Base-by-base conservation (phyloP, 1,284 basidiomycete genomes). In the Hortiboletus rubellus region DNA sequence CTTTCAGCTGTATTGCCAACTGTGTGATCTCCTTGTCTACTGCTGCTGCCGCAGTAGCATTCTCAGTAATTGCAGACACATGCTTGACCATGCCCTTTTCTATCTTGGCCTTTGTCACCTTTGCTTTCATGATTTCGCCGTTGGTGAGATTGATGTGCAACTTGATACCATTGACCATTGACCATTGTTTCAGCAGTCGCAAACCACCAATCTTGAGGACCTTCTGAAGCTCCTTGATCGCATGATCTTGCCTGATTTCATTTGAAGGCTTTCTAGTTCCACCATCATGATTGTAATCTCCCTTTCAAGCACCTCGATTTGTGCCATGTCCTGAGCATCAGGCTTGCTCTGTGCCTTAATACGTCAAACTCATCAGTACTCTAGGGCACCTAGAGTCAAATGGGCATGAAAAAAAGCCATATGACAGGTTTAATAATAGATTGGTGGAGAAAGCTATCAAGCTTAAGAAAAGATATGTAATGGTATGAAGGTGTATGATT, bases 121-220 rank as follows among this genome's bases (percentile, higher is more conserved):
- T 96, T 1, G 93, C 93, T 74, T 95, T 98, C 51, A 94, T 96
- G 67, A 96, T 92, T 64, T 93, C 89, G 55, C 97, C 94, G 69
- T 87, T 92, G 46, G 91, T 86, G 48, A 97, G 79, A 59, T 86
- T 85, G 70, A 97, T 92, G 65, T 94, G 84, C 52, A 89, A 77
- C 63, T 88, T 86, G 65, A 96, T 85, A 9, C 91, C 92, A 24
- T 92, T 86, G 53, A 96, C 92, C 66, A 89, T 92, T 55, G 93
- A 94, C 68, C 89, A 90, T 69, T 98, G 96, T 22, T 89, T 84
- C 36, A 96, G 82, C 15, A 99, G 80, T 59, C 85, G 87, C 30
- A 94, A 87, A 42, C 94, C 94, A 51, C 95, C 94, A 46, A 98
- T 89, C 44, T 96, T 90, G 40, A 96, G 82, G 60, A 98, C 96